Percentiles rank a stretch among this genome's conserved stretches.
phyloP scores from a whole-genome alignment of 2,329 filamentous ascomycete genomes.

The Claviceps sorghi region DNA sequence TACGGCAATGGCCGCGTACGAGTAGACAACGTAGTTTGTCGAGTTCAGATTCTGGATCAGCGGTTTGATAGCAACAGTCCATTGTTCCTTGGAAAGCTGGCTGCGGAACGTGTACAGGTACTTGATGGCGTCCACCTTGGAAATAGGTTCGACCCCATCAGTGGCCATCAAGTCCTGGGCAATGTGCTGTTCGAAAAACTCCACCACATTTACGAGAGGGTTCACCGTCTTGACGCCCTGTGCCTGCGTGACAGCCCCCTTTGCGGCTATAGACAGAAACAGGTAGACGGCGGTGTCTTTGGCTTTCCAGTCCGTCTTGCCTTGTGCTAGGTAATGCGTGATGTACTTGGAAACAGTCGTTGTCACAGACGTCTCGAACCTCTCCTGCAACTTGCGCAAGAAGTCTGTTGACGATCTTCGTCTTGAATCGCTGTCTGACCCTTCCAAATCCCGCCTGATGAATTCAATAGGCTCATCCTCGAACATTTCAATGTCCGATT shows the following conservation, averaged over 20 bases:
- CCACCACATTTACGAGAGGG: conserved; percentile 70
- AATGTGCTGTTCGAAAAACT: conserved; percentile 89
- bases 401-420: conserved; percentile 91
- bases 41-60: conserved; percentile 85
- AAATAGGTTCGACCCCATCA: conserved; percentile 58
- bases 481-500: conserved; percentile 89
- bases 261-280: conserved; percentile 85
- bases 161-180: conserved; percentile 72
- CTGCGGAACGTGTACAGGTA: conserved; percentile 95
- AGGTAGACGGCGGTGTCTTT: conserved; percentile 98
- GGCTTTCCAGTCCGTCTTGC: conserved; percentile 79
- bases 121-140: conserved; percentile 97
- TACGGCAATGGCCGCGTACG: conserved; percentile 92
- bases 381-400: conserved; percentile 72
- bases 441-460: conserved; percentile 86
- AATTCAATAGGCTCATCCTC: conserved; percentile 99
- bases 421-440: conserved; percentile 88
- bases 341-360: conserved; percentile 79
- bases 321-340: conserved; percentile 68
- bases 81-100: conserved; percentile 81
- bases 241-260: conserved; percentile 71
- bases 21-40: conserved; percentile 90
- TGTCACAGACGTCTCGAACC: conserved; percentile 75
- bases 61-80: conserved; percentile 77
- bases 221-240: conserved; percentile 90